Conservation (phyloP, 2,329 filamentous ascomycete genomes). For the Apiospora hydei region DNA sequence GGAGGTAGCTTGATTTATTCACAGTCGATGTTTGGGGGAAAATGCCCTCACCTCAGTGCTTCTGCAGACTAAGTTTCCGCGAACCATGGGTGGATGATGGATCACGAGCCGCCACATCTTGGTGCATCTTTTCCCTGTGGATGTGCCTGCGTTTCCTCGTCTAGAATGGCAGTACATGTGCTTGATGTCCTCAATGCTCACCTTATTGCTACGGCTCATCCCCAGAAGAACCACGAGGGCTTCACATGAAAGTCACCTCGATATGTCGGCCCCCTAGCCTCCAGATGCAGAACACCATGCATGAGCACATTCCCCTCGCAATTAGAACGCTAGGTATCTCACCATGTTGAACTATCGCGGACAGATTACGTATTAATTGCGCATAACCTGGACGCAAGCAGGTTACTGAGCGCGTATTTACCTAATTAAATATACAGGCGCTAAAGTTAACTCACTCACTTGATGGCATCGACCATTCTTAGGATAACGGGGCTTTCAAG, state of each 20-base stretch:
- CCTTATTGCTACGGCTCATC: neutral
- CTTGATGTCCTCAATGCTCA: neutral
- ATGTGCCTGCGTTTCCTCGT: neutral
- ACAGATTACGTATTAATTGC: neutral
- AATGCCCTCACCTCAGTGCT: neutral
- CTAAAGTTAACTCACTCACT: neutral
- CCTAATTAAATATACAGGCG: neutral
- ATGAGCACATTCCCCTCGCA: neutral
- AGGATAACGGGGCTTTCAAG: neutral
- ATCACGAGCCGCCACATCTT: neutral
- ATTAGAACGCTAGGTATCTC: neutral
- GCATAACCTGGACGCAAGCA: neutral
- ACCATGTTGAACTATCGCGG: neutral
- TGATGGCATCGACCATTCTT: neutral
- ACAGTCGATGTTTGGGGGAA: neutral
- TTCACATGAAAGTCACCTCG: neutral
- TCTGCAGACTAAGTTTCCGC: neutral
- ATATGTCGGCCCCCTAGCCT: neutral
- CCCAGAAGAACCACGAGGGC: neutral
- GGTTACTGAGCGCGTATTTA: neutral
- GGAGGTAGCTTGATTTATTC: neutral
- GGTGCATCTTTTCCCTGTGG: neutral
- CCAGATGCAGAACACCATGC: neutral
- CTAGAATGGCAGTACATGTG: neutral
- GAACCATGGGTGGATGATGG: neutral